Conservation (phyloP, 768 basidiomycete species). For the Holtermanniella nyarrowii region DNA sequence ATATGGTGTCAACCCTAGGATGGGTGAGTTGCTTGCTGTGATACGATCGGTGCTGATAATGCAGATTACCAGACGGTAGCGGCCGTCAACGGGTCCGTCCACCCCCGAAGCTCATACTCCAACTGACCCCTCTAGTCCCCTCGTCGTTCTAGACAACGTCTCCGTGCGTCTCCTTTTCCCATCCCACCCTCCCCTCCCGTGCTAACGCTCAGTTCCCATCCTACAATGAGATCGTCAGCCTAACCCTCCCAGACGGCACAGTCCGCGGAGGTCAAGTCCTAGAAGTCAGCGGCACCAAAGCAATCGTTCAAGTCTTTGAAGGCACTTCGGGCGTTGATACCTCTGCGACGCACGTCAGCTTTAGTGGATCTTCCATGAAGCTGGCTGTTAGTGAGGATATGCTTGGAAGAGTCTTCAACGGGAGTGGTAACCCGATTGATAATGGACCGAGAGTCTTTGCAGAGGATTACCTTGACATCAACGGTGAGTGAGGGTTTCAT, state of each 20-base stretch:
- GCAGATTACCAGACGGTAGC: conserved; percentile 96
- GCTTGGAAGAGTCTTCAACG: conserved; percentile 98
- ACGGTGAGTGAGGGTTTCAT: conserved; percentile 67
- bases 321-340: conserved; percentile 97
- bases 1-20: conserved; percentile 23
- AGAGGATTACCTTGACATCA: conserved; percentile 98
- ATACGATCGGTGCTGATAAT: background rate
- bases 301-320: conserved; percentile 98
- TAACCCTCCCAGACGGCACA: conserved; percentile 89
- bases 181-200: background rate
- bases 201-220: conserved; percentile 64
- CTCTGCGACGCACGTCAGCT: conserved; percentile 92
- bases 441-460: conserved; percentile 98
- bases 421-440: conserved; percentile 94
- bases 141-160: conserved; percentile 96
- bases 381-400: conserved; percentile 97
- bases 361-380: conserved; percentile 97
- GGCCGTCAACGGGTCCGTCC: conserved; percentile 83
- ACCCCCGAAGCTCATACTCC: background rate
- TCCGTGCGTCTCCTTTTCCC: conserved; percentile 52
- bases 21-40: conserved; percentile 11
- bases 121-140: conserved; percentile 50
- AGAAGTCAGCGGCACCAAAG: conserved; percentile 96
- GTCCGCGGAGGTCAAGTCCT: conserved; percentile 94
- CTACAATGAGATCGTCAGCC: conserved; percentile 94